phyloP scores from a whole-genome alignment of 73 alveolate species.

The Paramecium octaurelia region DNA sequence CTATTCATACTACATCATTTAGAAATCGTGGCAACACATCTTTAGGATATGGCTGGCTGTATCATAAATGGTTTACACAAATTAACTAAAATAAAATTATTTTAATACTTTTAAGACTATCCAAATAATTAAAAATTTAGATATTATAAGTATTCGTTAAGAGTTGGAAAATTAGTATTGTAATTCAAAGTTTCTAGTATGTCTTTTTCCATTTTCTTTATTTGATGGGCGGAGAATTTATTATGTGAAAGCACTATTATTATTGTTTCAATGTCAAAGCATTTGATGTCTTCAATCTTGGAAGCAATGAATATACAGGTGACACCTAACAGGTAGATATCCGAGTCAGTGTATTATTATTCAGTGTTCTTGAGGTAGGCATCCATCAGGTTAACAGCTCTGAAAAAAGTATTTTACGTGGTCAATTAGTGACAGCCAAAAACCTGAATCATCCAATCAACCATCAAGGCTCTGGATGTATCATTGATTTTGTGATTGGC shows the following conservation, averaged over 20 bases:
- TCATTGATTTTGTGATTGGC: neutral
- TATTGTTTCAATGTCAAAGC: neutral
- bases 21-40: constrained; percentile 18
- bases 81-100: neutral
- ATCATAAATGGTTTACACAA: neutral
- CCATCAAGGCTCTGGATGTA: neutral
- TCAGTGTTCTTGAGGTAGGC: neutral
- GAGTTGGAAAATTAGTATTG: constrained; percentile 37
- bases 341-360: neutral
- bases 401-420: neutral
- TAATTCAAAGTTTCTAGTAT: neutral
- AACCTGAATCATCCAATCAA: constrained; percentile 46
- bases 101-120: neutral
- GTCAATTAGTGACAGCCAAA: neutral
- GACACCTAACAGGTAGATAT: constrained; percentile 77
- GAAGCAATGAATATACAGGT: constrained; percentile 84
- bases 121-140: neutral
- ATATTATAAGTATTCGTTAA: neutral
- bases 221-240: neutral
- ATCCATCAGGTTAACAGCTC: constrained; percentile 28
- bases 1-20: neutral
- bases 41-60: constrained; percentile 21
- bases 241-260: constrained; percentile 33
- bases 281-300: constrained; percentile 77
- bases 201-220: neutral